Conservation (phyloP, 2,329 filamentous ascomycete genomes). For the Diplocarpon mali region DNA sequence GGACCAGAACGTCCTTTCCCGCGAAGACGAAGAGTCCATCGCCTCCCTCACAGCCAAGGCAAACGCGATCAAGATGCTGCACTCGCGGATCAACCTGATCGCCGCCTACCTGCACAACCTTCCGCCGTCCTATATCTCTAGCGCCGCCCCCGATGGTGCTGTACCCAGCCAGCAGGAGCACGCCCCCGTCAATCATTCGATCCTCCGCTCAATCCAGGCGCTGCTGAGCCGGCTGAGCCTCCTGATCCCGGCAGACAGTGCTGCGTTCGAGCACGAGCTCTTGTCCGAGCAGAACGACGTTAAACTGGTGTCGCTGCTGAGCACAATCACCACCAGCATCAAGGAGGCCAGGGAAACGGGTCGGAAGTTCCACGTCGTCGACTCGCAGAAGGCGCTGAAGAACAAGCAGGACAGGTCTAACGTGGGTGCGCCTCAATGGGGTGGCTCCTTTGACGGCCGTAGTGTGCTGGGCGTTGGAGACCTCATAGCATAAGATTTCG, state of each 20-base stretch:
- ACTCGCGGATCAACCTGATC: conserved; percentile 62
- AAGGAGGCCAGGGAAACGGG: conserved; percentile 62
- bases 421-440: conserved; percentile 1
- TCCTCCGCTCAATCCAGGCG: conserved; percentile 81
- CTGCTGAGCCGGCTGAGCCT: conserved; percentile 76
- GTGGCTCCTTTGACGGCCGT: conserved; percentile 4
- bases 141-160: conserved; percentile 28
- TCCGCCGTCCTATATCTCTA: conserved; percentile 51
- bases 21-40: conserved; percentile 51
- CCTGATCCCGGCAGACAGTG: conserved; percentile 57
- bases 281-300: conserved; percentile 77
- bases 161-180: conserved; percentile 20
- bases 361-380: conserved; percentile 57
- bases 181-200: conserved; percentile 43
- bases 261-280: conserved; percentile 58
- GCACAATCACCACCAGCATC: conserved; percentile 62
- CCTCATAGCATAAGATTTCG: conserved; percentile 10
- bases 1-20: conserved; percentile 42
- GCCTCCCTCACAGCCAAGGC: conserved; percentile 69
- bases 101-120: conserved; percentile 66
- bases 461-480: conserved; percentile 16
- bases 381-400: conserved; percentile 10
- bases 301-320: conserved; percentile 63
- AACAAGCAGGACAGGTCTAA: conserved; percentile 5
- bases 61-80: conserved; percentile 90